phyloP scores from a whole-genome alignment of 768 basidiomycete genomes.

The Lactifluus echinatus region DNA sequence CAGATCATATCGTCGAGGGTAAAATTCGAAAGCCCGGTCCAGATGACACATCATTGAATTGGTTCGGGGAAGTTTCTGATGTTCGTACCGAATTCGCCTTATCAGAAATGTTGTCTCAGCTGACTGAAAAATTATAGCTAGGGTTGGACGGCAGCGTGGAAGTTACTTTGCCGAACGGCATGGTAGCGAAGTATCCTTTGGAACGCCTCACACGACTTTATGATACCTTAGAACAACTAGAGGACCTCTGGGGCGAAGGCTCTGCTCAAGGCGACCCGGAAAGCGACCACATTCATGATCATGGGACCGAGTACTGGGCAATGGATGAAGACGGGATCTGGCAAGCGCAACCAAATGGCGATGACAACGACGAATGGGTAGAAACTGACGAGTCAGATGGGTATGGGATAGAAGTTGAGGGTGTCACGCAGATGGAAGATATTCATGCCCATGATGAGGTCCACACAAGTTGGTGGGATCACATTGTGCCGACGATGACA shows the following conservation, averaged over 20 bases:
- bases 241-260: constrained; percentile 52
- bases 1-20: constrained; percentile 30
- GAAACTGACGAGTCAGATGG: constrained; percentile 30
- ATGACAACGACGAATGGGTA: constrained; percentile 29
- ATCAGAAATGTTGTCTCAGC: background rate
- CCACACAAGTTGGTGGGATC: constrained; percentile 19
- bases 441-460: background rate
- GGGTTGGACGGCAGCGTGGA: constrained; percentile 64
- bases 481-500: constrained; percentile 11
- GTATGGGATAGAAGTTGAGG: constrained; percentile 34
- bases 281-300: constrained; percentile 33
- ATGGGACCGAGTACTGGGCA: constrained; percentile 33
- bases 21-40: constrained; percentile 35
- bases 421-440: constrained; percentile 23
- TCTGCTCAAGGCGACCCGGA: constrained; percentile 28
- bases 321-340: constrained; percentile 34
- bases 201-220: constrained; percentile 66
- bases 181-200: constrained; percentile 44
- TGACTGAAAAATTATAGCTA: constrained; percentile 37
- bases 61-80: constrained; percentile 83
- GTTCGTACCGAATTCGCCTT: constrained; percentile 33
- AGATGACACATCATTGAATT: constrained; percentile 42
- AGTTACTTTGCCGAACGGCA: constrained; percentile 58
- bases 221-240: constrained; percentile 74
- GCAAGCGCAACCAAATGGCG: constrained; percentile 23